Conservation (phyloP, 805 yeast genomes). For the Jamesozyma rosinii region DNA sequence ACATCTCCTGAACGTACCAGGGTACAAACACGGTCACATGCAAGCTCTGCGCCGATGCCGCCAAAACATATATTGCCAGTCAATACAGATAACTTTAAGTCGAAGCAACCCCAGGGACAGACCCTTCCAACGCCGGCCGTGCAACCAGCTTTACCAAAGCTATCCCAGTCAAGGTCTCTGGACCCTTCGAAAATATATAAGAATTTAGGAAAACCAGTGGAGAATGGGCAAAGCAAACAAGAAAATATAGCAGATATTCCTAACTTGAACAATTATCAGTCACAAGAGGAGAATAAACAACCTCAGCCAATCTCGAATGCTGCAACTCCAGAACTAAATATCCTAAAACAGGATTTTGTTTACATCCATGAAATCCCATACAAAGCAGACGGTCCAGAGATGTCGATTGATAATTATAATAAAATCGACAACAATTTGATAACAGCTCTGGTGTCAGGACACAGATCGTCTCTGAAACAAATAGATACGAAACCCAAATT, state of each 20-base stretch:
- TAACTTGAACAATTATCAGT: background rate
- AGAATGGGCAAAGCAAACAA: too few species aligned
- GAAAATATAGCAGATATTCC: too few species aligned
- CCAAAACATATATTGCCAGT: background rate
- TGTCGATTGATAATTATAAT: slow-evolving; percentile 18
- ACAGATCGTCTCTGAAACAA: slow-evolving; percentile 9
- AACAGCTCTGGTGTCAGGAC: slow-evolving; percentile 14
- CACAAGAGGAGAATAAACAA: background rate
- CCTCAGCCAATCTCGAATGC: background rate
- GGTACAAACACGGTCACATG: background rate
- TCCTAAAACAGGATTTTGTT: slow-evolving; percentile 24
- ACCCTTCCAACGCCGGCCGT: background rate
- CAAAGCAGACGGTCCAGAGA: slow-evolving; percentile 17
- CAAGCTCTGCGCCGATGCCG: background rate
- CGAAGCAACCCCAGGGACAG: background rate
- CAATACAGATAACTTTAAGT: background rate
- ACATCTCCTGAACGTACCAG: background rate
- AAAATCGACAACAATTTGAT: slow-evolving; percentile 22
- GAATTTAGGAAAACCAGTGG: too few species aligned
- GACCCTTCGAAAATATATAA: too few species aligned
- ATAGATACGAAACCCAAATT: slow-evolving; percentile 8
- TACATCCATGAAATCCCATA: slow-evolving; percentile 24
- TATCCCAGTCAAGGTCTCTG: background rate
- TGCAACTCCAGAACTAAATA: background rate
- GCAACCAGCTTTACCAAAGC: background rate